Base-by-base conservation (phyloP, 2,329 filamentous ascomycete species). In the Teratosphaeriaceae sp. region DNA sequence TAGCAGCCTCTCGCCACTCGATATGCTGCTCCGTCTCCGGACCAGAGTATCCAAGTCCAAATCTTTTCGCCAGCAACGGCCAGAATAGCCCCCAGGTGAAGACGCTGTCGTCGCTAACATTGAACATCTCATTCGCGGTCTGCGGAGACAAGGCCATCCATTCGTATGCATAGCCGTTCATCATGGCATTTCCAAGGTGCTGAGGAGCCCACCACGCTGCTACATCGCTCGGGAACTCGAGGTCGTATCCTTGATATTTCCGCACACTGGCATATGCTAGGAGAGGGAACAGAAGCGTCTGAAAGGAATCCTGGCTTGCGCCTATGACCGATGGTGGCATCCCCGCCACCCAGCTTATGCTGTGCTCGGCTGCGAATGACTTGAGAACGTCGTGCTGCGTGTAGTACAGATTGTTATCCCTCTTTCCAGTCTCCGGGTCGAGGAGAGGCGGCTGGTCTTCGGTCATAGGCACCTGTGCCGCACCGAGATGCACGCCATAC, bases 401-500 rank as follows among this genome's bases (percentile, higher is more conserved):
- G 37, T 47, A 47, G 41, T 47, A 47, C 21, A 47, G 41, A 30
- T 45, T 45, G 3, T 21, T 29, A n/a, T 30, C 26, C 20, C 19
- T 15, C n/a, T 23, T 21, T 27, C 37, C 18, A 22, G 41, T 15
- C 16, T 33, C 35, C 26, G 20, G 16, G 21, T 26, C 38, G 26
- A 19, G 3, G 26, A 40, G 38, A 20, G 38, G 44, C 22, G 36
- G 29, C n/a, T 41, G 31, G 45, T 26, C 30, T 47, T 45, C 42
- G 6, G 26, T 34, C 27, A 36, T 27, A 5, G 42, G 45, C 3
- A 45, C 34, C 13, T 30, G 27, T 9, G 37, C 37, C 24, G 38
- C 31, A 24, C 45, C 45, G 26, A 47, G 42, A 21, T 47, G 45
- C 20, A 45, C 42, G 23, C 44, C 44, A 24, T 47, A 39, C 44